These are phyloP conservation scores for Chalciporus piperatoides DNA, from an alignment of 1,284 basidiomycete species.

Conservation along the genomic window DNA sequence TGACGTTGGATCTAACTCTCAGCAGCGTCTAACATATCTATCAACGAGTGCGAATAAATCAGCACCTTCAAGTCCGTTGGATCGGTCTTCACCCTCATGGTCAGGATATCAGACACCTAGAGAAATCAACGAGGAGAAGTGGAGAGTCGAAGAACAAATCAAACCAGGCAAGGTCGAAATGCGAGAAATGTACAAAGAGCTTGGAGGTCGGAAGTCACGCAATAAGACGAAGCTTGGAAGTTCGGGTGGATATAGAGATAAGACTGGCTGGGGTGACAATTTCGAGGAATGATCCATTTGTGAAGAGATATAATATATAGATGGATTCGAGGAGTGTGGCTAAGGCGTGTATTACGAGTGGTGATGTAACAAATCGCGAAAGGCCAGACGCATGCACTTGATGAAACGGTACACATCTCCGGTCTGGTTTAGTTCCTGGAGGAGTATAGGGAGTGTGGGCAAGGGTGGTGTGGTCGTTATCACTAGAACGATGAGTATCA, in stretches of 20 bases:
- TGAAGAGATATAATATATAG: conserved; percentile 2
- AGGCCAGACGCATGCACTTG: conserved; percentile 48
- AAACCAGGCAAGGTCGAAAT: conserved; percentile 75
- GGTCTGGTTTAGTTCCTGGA: conserved; percentile 61
- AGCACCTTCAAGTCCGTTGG: conserved; percentile 40
- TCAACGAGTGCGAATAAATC: conserved; percentile 46
- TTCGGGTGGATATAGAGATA: conserved; percentile 54
- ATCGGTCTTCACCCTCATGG: conserved; percentile 48
- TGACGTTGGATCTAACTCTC: background rate
- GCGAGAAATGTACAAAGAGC: conserved; percentile 85
- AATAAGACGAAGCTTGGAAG: conserved; percentile 62
- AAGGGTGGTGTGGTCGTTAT: conserved; percentile 65
- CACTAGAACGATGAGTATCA: conserved; percentile 40
- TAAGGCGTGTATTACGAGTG: conserved; percentile 2
- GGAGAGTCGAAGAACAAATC: conserved; percentile 56
- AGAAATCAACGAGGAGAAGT: conserved; percentile 71
- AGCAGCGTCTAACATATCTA: conserved; percentile 58
- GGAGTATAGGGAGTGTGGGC: conserved; percentile 56
- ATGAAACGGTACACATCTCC: conserved; percentile 64
- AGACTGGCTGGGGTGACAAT: conserved; percentile 61
- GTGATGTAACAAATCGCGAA: conserved; percentile 23
- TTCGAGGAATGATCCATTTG: conserved; percentile 26
- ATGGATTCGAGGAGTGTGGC: background rate
- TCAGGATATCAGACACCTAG: conserved; percentile 78
- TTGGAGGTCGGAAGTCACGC: conserved; percentile 80